A percentile compares a stretch with the other conserved stretches of the same genome.
phyloP scores from a whole-genome alignment of 371 early-diverging fungal species.

The Apophysomyces trapeziformis region DNA sequence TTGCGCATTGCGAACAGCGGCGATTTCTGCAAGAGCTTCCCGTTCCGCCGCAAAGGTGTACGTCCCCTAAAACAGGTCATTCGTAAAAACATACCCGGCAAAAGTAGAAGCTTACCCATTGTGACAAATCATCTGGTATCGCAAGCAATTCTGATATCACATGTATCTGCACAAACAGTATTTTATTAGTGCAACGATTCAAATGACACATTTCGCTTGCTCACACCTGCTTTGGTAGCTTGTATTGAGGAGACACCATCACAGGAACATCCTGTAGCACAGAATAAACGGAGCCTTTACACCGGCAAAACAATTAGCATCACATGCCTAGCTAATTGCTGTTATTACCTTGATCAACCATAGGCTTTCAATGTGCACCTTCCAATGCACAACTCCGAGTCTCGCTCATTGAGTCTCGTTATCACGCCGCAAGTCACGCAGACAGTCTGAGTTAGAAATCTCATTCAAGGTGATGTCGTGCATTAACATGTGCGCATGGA shows the following conservation, averaged over 20 bases:
- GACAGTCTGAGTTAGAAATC: no score
- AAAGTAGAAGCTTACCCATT: conserved; percentile 30
- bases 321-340: neutral
- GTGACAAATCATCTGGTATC: conserved; percentile 40
- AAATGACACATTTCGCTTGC: neutral
- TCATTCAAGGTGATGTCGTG: no score
- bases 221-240: conserved; percentile 51
- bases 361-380: neutral
- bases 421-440: no score
- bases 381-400: conserved; percentile 6
- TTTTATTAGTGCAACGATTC: neutral
- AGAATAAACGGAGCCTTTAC: conserved; percentile 51
- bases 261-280: conserved; percentile 55
- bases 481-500: no score
- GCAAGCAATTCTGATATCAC: conserved; percentile 38
- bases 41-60: conserved; percentile 51
- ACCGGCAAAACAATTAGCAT: neutral
- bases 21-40: conserved; percentile 42
- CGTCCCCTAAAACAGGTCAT: conserved; percentile 18
- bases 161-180: conserved; percentile 24
- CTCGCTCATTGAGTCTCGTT: no score
- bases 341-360: conserved; percentile 9
- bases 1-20: conserved; percentile 23
- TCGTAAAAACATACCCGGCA: neutral
- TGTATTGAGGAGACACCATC: conserved; percentile 57